Evolutionary conservation across 2,329 filamentous ascomycete species (phyloP).

Genomic region (Tolypocladium tundrense): DNA sequence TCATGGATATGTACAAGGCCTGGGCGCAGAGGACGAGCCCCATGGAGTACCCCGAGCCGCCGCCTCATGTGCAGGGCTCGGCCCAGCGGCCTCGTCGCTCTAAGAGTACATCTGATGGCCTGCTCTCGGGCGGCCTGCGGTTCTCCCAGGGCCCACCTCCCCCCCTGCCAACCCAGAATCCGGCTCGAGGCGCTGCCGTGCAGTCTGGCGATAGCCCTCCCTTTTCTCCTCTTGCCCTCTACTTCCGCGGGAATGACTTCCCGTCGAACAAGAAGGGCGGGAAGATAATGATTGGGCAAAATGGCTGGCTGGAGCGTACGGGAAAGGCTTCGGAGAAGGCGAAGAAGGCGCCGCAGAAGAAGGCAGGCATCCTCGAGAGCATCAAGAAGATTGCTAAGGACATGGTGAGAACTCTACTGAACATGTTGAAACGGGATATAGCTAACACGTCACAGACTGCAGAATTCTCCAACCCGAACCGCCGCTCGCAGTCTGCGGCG

Average conservation of each 20-base stretch:
- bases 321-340: constrained; percentile 10
- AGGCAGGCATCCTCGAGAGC: constrained; percentile 30
- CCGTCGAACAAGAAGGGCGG: constrained; percentile 28
- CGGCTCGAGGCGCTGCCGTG: neutral
- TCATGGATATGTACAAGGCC: constrained; percentile 11
- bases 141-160: neutral
- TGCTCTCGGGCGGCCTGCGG: neutral
- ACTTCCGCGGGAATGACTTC: constrained; percentile 28
- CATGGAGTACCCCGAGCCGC: constrained; percentile 8
- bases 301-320: constrained; percentile 46
- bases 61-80: constrained; percentile 5
- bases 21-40: constrained; percentile 11
- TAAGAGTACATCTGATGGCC: constrained; percentile 18
- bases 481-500: constrained; percentile 18
- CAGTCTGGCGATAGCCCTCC: constrained; percentile 9
- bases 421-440: neutral
- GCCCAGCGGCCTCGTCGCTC: constrained; percentile 14
- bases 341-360: constrained; percentile 24
- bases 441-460: constrained; percentile 14
- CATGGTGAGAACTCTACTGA: constrained; percentile 24
- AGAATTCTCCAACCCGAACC: constrained; percentile 24
- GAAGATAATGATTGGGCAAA: constrained; percentile 44
- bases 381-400: constrained; percentile 45
- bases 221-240: constrained; percentile 33
- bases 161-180: neutral